Percentiles rank a stretch among this genome's conserved stretches.
phyloP scores from a whole-genome alignment of 768 basidiomycete species.

The Lactarius quietus region DNA sequence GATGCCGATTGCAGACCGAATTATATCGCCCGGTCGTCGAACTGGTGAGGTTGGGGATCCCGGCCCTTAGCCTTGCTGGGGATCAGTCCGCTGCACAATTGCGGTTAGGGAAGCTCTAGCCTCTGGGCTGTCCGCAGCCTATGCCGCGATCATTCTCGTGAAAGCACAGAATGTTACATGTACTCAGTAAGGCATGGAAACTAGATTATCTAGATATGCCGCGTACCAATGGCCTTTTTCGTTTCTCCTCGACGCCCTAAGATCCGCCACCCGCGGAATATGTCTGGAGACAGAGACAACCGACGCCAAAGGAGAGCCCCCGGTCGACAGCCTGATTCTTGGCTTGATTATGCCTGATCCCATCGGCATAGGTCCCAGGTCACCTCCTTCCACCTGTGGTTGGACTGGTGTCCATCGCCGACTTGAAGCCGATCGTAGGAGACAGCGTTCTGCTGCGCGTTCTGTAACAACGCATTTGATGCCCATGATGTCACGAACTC shows the following conservation, averaged over 20 bases:
- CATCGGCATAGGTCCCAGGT: not conserved
- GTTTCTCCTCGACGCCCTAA: not conserved
- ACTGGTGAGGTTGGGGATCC: constrained; percentile 35
- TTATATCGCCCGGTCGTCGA: constrained; percentile 55
- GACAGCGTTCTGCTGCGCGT: not conserved
- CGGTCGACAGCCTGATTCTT: not conserved
- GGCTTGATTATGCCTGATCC: not conserved
- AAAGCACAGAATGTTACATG: not conserved
- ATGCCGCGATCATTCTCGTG: not conserved
- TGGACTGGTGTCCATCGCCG: not conserved
- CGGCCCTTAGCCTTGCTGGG: constrained; percentile 35
- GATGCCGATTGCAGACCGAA: constrained; percentile 40
- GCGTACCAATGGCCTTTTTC: not conserved
- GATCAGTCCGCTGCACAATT: constrained; percentile 52
- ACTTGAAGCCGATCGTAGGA: not conserved
- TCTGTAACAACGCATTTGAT: not conserved
- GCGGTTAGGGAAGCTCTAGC: constrained; percentile 34
- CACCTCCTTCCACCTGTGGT: not conserved
- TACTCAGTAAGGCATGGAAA: not conserved
- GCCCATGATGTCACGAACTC: not conserved
- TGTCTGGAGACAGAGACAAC: not conserved
- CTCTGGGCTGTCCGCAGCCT: not conserved
- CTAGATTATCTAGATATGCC: not conserved
- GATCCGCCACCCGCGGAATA: not conserved
- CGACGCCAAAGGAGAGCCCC: not conserved